These are phyloP conservation scores for Phytophthora brassicae DNA, from an alignment of 352 stramenopile species.

Conservation along the genomic window DNA sequence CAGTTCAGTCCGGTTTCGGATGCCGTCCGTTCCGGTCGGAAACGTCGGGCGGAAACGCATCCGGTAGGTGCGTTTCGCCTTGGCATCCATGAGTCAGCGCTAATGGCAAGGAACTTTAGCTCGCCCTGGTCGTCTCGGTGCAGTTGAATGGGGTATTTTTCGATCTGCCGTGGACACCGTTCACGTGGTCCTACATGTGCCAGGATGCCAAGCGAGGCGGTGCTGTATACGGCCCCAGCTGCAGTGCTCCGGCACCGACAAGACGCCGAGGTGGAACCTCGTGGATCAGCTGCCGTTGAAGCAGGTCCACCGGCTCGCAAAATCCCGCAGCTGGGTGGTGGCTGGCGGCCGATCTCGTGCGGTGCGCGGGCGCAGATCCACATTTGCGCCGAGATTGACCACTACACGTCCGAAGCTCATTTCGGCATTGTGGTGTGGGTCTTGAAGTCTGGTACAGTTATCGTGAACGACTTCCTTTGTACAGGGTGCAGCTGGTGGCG, in stretches of 20 bases:
- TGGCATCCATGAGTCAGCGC: background rate
- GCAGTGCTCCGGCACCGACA: constrained; percentile 21
- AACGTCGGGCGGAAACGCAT: too few relatives aligned
- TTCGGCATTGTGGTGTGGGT: constrained; percentile 64
- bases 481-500: constrained; percentile 45
- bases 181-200: constrained; percentile 7
- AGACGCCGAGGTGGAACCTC: background rate
- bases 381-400: constrained; percentile 51
- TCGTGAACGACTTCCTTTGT: constrained; percentile 52
- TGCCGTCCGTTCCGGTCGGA: constrained; percentile 4
- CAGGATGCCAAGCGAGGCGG: constrained; percentile 22
- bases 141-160: constrained; percentile 19
- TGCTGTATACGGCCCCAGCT: constrained; percentile 31
- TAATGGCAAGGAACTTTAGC: constrained; percentile 3
- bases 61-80: constrained; percentile 18
- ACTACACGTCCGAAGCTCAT: constrained; percentile 25
- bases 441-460: constrained; percentile 52
- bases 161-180: constrained; percentile 5
- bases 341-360: constrained; percentile 44
- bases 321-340: background rate
- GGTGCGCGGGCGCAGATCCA: constrained; percentile 57
- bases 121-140: constrained; percentile 2
- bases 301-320: background rate
- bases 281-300: constrained; percentile 1
- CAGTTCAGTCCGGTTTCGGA: constrained; percentile 15